Evolutionary conservation across 2,329 filamentous ascomycete genomes (phyloP).

Genomic region (Tolypocladium album): DNA sequence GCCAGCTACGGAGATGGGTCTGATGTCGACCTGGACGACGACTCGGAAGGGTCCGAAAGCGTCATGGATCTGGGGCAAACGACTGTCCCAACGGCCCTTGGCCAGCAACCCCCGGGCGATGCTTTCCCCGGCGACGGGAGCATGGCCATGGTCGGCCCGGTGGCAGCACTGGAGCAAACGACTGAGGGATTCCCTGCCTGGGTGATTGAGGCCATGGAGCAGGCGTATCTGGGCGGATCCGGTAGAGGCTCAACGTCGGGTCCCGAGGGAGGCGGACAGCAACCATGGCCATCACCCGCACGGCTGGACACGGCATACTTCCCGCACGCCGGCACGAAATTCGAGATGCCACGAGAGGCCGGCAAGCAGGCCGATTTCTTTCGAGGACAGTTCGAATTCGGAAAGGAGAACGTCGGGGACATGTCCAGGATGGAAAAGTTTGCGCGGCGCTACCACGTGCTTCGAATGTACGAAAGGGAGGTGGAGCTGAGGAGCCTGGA

Average conservation of each 20-base stretch:
- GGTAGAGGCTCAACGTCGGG: neutral
- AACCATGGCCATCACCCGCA: neutral
- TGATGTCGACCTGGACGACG: conserved; percentile 2
- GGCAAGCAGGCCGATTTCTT: conserved; percentile 11
- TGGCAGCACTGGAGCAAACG: neutral
- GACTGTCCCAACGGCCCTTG: neutral
- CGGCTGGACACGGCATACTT: conserved; percentile 22
- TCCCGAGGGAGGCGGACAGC: conserved; percentile 1
- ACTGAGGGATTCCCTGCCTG: neutral
- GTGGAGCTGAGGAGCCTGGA: conserved; percentile 33
- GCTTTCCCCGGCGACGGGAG: neutral
- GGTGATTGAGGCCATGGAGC: neutral
- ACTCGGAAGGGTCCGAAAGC: neutral
- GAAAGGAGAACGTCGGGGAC: conserved; percentile 1
- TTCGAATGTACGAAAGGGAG: conserved; percentile 39
- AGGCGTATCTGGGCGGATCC: neutral
- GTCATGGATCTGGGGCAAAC: neutral
- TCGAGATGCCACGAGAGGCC: conserved; percentile 7
- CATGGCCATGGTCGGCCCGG: neutral
- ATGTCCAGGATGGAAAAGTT: neutral
- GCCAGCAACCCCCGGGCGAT: neutral
- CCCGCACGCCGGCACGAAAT: conserved; percentile 18
- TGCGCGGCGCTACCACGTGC: conserved; percentile 20
- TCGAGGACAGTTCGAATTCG: conserved; percentile 6
- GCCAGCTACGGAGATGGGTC: conserved; percentile 10